Evolutionary conservation across 768 basidiomycete genomes (phyloP), one percentile per base, ranked within the genome.

Genomic region (Lenzites betulinus): DNA sequence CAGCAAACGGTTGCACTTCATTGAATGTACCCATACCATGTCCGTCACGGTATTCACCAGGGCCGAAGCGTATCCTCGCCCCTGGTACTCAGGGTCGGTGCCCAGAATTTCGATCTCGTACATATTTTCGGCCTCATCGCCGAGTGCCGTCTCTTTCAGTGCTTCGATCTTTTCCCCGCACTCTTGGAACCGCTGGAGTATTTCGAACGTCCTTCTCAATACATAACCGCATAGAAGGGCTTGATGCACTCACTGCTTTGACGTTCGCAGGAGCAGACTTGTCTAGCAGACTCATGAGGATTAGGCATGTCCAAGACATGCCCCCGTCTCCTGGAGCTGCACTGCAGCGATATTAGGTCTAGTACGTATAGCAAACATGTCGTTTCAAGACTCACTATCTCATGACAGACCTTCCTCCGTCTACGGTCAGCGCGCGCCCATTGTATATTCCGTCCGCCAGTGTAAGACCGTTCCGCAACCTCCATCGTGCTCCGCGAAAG

Each of bases 1-100:
- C 26, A 15, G 8, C 9, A 12, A 42, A 16, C 11, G 30, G 6
- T 3, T 15, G 26, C 23, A 6, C 18, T n/a, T 13, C 35, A 7
- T 36, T 1, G 3, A 11, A 8, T 13, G n/a, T 28, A 8, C 11
- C 38, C 54, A 38, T 15, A 64, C 64, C 39, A 60, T 38, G 11
- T 33, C 41, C 4, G 54, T 57, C 7, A 58, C 58, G 2, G 54
- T 25, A 3, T 35, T 49, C 9, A 64, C 62, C 1, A 67, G 58
- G 1, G 64, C 58, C 15, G 67, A 57, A 9, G 30, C 67, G 28
- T 64, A 67, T 12, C 67, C 67, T 2, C 22, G 53, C 1, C 64
- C 62, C 15, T 64, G 64, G 16, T 25, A 35, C 25, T 54, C 61
- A 1, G 59, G 64, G n/a, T 39, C 53, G 38, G 60, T 60, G 13